Evolutionary conservation across 2,329 filamentous ascomycete genomes (phyloP), one percentile per base, ranked within the genome.

Genomic region (Dactylonectria macrodidyma): DNA sequence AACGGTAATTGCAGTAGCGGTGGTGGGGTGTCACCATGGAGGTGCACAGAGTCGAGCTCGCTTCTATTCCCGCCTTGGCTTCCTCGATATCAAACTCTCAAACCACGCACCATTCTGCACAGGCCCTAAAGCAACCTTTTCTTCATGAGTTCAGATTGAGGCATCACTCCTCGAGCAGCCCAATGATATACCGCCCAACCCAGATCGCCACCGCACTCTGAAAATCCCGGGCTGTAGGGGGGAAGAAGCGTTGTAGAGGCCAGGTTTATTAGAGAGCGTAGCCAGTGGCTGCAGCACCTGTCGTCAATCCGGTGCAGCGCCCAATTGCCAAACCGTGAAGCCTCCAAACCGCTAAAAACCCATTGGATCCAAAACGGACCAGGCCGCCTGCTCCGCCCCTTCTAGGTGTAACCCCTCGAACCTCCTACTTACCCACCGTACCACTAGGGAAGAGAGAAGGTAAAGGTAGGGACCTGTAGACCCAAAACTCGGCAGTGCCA

Each of bases 341-440:
- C 36, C 34, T 50, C 58, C 47, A 57, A 51, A 52, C 48, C 57
- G 16, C 41, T 19, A 44, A 44, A 44, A n/a, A 50, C 57, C 63
- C 59, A 66, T 52, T 61, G 61, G 41, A 44, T 44, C 41, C 41
- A 65, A 51, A 47, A 56, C 60, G 62, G 70, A 66, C 66, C 71
- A 74, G 59, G 65, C 70, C 68, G 65, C 66, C 68, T 59, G 66
- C 57, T 19, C 48, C 63, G 55, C 61, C 68, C 52, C 48, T 54
- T 70, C 19, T 30, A 30, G 4, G 26, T 30, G 26, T 30, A 38
- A 65, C 65, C 69, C 64, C 44, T 67, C 59, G 58, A 62, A 54
- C 41, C 38, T 24, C 26, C 26, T 30, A 30, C 26, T 7, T 30
- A 30, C 26, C 26, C 26, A 30, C 26, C 26, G 26, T 5, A 7